Conservation (phyloP, 441 rosid species). For the Pelargonium fulgidum region DNA sequence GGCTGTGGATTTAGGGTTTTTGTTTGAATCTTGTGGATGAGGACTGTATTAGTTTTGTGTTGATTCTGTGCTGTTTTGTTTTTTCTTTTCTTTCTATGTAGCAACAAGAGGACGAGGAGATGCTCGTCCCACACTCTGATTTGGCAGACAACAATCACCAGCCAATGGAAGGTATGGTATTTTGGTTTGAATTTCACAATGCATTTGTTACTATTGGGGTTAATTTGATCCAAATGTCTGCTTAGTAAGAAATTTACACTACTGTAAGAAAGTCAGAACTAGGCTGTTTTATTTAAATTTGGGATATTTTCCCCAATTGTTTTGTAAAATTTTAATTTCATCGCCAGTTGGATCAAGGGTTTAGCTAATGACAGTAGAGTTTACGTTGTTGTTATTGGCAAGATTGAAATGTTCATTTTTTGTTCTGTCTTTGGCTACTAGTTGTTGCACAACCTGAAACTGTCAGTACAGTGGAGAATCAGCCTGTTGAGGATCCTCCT, state of each 20-base stretch:
- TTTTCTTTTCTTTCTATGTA: not conserved
- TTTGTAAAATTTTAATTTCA: not conserved
- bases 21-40: conserved; percentile 15
- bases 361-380: not conserved
- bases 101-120: conserved; percentile 94
- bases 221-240: conserved; percentile 1
- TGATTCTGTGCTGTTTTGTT: conserved; percentile 28
- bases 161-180: conserved; percentile 75
- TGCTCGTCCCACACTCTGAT: conserved; percentile 93
- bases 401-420: conserved; percentile 30
- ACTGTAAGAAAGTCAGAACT: not conserved
- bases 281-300: not conserved
- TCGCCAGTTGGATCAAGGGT: not conserved
- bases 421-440: conserved; percentile 14
- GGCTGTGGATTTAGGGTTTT: not conserved
- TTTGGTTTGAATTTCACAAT: not conserved
- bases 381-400: conserved; percentile 2
- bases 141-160: conserved; percentile 81
- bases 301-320: not conserved
- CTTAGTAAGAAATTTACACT: not conserved
- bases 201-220: not conserved
- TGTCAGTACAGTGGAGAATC: conserved; percentile 56
- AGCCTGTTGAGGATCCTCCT: conserved; percentile 74
- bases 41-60: conserved; percentile 22
- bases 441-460: conserved; percentile 59